Percentiles rank a stretch among this genome's conserved stretches.
phyloP scores from a whole-genome alignment of 2,329 filamentous ascomycete species.

The Aquanectria penicillioides region DNA sequence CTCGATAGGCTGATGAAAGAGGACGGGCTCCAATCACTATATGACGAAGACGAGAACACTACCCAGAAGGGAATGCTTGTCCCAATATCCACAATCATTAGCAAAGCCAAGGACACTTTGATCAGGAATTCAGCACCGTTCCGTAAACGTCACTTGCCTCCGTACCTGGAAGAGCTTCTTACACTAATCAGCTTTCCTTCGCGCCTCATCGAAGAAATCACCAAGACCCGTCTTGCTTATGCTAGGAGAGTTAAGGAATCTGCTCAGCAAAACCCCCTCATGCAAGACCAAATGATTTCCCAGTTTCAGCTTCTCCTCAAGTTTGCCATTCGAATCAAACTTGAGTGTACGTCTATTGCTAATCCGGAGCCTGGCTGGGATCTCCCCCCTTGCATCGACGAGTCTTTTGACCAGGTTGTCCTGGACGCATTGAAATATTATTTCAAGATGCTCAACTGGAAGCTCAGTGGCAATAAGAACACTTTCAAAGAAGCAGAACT shows the following conservation, averaged over 20 bases:
- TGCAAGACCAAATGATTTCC: conserved; percentile 97
- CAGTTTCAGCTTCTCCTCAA: conserved; percentile 95
- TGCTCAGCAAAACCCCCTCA: conserved; percentile 88
- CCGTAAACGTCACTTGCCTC: conserved; percentile 87
- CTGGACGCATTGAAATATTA: conserved; percentile 96
- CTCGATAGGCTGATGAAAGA: conserved; percentile 95
- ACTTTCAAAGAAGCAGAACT: conserved; percentile 99
- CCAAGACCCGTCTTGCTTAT: conserved; percentile 89
- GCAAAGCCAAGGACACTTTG: conserved; percentile 91
- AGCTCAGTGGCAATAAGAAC: conserved; percentile 96
- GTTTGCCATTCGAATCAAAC: conserved; percentile 91
- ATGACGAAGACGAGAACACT: conserved; percentile 69
- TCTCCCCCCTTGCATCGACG: conserved; percentile 93
- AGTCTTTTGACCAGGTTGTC: conserved; percentile 92
- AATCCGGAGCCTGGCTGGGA: conserved; percentile 94
- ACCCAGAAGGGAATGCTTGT: conserved; percentile 80
- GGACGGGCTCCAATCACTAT: conserved; percentile 90
- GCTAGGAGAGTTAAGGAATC: conserved; percentile 96
- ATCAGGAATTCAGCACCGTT: conserved; percentile 89
- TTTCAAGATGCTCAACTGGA: conserved; percentile 99
- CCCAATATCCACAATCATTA: conserved; percentile 85
- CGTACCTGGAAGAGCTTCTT: conserved; percentile 95
- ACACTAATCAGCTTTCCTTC: conserved; percentile 98
- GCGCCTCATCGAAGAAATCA: conserved; percentile 94
- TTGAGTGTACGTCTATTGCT: conserved; percentile 85